Evolutionary conservation across 208 protist species (phyloP).

Genomic region (Leishmania major): DNA sequence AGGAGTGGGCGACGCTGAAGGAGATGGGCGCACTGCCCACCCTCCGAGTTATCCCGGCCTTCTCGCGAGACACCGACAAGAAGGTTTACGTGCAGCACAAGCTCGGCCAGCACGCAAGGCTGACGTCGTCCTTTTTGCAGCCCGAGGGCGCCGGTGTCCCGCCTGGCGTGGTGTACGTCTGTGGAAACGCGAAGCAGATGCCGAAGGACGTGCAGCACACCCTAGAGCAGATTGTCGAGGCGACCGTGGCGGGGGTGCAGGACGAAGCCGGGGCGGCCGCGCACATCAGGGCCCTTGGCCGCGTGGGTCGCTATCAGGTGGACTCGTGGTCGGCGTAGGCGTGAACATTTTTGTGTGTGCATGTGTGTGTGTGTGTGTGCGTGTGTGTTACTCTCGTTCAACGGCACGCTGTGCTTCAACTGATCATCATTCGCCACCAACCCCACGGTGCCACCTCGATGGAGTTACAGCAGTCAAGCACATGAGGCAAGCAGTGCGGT

Average conservation of each 20-base stretch:
- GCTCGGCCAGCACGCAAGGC: slow-evolving; percentile 62
- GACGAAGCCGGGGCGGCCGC: slow-evolving; percentile 38
- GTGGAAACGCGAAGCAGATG: slow-evolving; percentile 90
- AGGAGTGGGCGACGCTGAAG: slow-evolving; percentile 60
- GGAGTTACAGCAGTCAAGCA: neutral
- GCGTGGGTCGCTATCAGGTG: slow-evolving; percentile 69
- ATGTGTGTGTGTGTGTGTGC: slow-evolving; percentile 1
- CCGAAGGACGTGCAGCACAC: slow-evolving; percentile 69
- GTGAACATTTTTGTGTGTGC: neutral
- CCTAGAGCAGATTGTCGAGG: slow-evolving; percentile 58
- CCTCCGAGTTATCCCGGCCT: slow-evolving; percentile 75
- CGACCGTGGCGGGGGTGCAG: slow-evolving; percentile 44
- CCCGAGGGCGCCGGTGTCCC: slow-evolving; percentile 22
- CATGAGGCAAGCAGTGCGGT: neutral
- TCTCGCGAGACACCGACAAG: slow-evolving; percentile 75
- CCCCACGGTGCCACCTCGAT: neutral
- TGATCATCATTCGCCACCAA: neutral
- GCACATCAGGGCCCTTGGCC: slow-evolving; percentile 42
- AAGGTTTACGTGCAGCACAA: slow-evolving; percentile 92
- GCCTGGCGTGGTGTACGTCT: slow-evolving; percentile 62
- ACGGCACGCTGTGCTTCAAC: neutral
- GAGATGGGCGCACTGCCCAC: slow-evolving; percentile 30
- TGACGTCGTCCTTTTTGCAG: slow-evolving; percentile 54
- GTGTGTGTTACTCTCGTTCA: neutral
- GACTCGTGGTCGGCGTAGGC: slow-evolving; percentile 88